Percentiles rank a stretch among this genome's conserved stretches.
Conservation (phyloP, 371 early-diverging fungal genomes). For the Mortierella sp. region DNA sequence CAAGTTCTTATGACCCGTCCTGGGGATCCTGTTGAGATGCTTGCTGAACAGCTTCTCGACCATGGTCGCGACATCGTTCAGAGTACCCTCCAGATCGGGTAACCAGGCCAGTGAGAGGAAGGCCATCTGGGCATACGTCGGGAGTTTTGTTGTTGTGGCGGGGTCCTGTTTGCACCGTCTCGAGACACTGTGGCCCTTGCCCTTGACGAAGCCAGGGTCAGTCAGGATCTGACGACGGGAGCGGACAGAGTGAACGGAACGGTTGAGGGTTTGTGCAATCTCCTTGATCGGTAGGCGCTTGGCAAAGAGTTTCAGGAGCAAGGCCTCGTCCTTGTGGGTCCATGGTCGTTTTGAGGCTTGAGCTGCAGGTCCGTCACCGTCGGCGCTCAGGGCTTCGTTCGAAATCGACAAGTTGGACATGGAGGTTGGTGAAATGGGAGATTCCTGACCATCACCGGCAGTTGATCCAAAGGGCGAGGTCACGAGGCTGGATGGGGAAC, state of each 20-base stretch:
- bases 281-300: conserved; percentile 43
- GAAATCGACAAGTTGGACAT: conserved; percentile 21
- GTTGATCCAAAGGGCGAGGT: conserved; percentile 10
- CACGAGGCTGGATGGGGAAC: neutral
- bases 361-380: conserved; percentile 9
- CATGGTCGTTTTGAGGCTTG: conserved; percentile 33
- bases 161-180: conserved; percentile 42
- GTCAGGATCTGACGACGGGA: conserved; percentile 51
- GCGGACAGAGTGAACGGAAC: conserved; percentile 48
- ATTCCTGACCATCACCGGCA: conserved; percentile 8
- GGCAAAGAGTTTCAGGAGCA: conserved; percentile 30
- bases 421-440: conserved; percentile 24
- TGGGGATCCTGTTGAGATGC: conserved; percentile 48
- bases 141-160: conserved; percentile 35
- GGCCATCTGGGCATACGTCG: conserved; percentile 56
- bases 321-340: conserved; percentile 32
- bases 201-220: conserved; percentile 52
- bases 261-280: conserved; percentile 33
- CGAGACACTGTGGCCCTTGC: conserved; percentile 42
- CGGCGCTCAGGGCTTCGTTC: neutral
- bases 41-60: conserved; percentile 50
- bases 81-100: conserved; percentile 42
- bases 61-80: conserved; percentile 52
- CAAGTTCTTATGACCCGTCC: conserved; percentile 53
- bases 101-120: conserved; percentile 49